A percentile compares a stretch with the other conserved stretches of the same genome.
Conservation (phyloP, 371 early-diverging fungal genomes). For the Lichtheimia corymbifera region DNA sequence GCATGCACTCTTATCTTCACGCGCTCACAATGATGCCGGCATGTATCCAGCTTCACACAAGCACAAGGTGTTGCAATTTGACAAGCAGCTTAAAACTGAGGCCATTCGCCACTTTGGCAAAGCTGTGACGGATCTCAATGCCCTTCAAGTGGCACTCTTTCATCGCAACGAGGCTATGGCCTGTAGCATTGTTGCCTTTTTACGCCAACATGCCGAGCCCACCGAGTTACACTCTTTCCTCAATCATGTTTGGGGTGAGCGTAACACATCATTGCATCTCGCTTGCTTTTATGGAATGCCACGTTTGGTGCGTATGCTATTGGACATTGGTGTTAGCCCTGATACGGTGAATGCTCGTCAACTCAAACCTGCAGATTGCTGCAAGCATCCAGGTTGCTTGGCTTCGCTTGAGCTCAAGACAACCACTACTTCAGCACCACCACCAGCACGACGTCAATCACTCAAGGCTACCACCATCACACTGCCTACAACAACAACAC, state of each 20-base stretch:
- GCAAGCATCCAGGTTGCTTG: constrained; percentile 48
- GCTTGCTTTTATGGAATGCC: constrained; percentile 74
- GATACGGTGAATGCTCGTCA: constrained; percentile 61
- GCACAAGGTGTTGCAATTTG: constrained; percentile 23
- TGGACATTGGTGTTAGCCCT: constrained; percentile 63
- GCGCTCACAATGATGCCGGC: constrained; percentile 19
- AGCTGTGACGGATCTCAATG: constrained; percentile 22
- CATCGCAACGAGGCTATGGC: constrained; percentile 17
- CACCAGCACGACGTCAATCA: not conserved
- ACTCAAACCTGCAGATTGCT: constrained; percentile 72
- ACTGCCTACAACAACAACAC: not conserved
- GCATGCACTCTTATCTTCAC: constrained; percentile 12
- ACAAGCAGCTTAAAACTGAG: constrained; percentile 7
- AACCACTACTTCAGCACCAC: not conserved
- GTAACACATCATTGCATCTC: constrained; percentile 71
- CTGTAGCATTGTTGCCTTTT: constrained; percentile 8
- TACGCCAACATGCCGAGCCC: constrained; percentile 14
- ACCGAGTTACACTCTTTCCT: constrained; percentile 42
- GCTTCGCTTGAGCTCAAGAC: constrained; percentile 2
- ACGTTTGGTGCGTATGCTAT: constrained; percentile 58
- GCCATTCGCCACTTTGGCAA: constrained; percentile 18
- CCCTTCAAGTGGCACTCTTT: constrained; percentile 25
- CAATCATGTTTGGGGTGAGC: constrained; percentile 67
- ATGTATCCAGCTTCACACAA: constrained; percentile 20
- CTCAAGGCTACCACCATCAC: not conserved